Conservation (phyloP, 2,329 filamentous ascomycete genomes). For the Clathrospora elynae region DNA sequence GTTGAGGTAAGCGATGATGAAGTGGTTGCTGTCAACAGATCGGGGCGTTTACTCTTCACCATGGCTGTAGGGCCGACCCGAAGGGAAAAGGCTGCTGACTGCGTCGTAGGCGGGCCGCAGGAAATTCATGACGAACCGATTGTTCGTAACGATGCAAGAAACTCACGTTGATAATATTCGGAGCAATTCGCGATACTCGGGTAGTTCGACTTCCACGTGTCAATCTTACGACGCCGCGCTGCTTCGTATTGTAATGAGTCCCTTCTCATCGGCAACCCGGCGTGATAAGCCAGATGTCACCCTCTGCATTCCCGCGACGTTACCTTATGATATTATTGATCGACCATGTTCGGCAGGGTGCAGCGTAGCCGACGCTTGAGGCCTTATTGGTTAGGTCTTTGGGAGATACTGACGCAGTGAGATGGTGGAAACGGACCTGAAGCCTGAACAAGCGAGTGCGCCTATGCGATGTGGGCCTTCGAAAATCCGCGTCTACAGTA, state of each 20-base stretch:
- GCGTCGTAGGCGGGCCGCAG: constrained; percentile 8
- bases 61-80: constrained; percentile 36
- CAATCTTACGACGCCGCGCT: constrained; percentile 5
- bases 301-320: constrained; percentile 14
- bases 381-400: too few species aligned
- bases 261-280: too few species aligned
- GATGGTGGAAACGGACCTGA: background rate
- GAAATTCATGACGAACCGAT: background rate
- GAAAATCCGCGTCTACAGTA: constrained; percentile 2
- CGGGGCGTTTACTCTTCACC: constrained; percentile 15
- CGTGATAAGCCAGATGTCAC: constrained; percentile 12
- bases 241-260: background rate
- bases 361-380: background rate
- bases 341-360: too few species aligned
- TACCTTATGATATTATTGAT: too few species aligned
- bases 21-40: constrained; percentile 13
- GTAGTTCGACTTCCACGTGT: constrained; percentile 4
- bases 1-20: constrained; percentile 18
- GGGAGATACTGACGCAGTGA: background rate
- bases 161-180: background rate
- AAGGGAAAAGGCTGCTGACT: constrained; percentile 34
- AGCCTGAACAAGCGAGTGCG: constrained; percentile 18
- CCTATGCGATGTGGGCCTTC: constrained; percentile 15
- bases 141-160: background rate
- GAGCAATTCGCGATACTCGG: background rate